These are phyloP conservation scores for Wickerhamiella cacticola DNA, from an alignment of 805 yeast genomes.

Conservation along the genomic window DNA sequence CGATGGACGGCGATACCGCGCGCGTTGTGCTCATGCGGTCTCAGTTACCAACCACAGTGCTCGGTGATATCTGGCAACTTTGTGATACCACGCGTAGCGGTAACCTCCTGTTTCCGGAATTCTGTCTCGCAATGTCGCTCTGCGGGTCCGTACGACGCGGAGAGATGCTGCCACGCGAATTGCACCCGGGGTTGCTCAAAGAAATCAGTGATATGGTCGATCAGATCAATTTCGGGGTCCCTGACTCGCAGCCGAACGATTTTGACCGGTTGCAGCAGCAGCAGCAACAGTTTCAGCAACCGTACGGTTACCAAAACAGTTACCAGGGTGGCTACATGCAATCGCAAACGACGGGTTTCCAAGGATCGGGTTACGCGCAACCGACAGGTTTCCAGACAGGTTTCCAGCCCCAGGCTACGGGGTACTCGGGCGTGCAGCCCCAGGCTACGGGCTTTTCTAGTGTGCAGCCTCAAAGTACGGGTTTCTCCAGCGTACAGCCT, in stretches of 20 bases:
- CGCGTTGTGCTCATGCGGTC: constrained; percentile 70
- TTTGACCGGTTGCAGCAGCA: constrained; percentile 22
- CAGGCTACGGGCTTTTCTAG: constrained; percentile 20
- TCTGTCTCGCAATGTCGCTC: constrained; percentile 80
- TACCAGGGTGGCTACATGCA: constrained; percentile 3
- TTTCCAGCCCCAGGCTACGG: constrained; percentile 8
- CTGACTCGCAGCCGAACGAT: constrained; percentile 34
- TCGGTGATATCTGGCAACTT: constrained; percentile 82
- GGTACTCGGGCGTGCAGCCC: constrained; percentile 15
- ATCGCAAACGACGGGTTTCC: constrained; percentile 11
- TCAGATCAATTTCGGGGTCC: constrained; percentile 68
- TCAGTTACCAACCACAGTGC: constrained; percentile 55
- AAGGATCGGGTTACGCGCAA: constrained; percentile 6
- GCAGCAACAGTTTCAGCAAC: constrained; percentile 11
- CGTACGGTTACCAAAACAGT: constrained; percentile 6
- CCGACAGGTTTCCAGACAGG: constrained; percentile 3
- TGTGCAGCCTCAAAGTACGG: constrained; percentile 25
- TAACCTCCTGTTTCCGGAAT: constrained; percentile 78
- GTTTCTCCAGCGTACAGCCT: constrained; percentile 14
- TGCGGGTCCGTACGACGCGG: constrained; percentile 71
- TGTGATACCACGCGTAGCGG: constrained; percentile 87
- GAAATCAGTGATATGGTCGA: constrained; percentile 87
- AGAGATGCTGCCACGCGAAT: constrained; percentile 55
- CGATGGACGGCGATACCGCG: constrained; percentile 47
- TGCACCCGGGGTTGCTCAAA: constrained; percentile 62